Evolutionary conservation across 352 stramenopile genomes (phyloP).

Genomic region (Pythium folliculosum): DNA sequence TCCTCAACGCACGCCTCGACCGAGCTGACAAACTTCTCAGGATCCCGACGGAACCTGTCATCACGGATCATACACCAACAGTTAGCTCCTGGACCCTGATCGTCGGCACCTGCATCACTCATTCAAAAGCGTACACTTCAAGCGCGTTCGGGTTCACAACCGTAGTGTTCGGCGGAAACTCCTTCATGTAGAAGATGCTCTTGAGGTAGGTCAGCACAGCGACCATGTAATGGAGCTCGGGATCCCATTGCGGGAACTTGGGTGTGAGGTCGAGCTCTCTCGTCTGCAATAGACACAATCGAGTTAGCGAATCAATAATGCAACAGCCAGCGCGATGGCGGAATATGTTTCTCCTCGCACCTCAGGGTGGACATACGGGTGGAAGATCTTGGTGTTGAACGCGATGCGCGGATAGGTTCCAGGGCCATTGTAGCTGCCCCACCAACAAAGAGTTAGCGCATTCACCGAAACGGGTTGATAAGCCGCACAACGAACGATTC

Average conservation of each 20-base stretch:
- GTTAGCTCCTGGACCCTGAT: not conserved
- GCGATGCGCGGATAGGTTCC: constrained; percentile 92
- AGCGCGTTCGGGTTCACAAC: constrained; percentile 88
- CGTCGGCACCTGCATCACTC: not conserved
- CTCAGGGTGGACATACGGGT: constrained; percentile 90
- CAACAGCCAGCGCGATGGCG: not conserved
- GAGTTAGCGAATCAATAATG: not conserved
- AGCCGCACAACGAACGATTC: not conserved
- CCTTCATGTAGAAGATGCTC: constrained; percentile 98
- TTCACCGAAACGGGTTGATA: not conserved
- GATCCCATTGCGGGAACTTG: constrained; percentile 93
- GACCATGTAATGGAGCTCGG: constrained; percentile 94
- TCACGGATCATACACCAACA: not conserved
- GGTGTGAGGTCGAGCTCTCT: constrained; percentile 90
- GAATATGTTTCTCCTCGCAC: constrained; percentile 17
- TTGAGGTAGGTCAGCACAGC: constrained; percentile 96
- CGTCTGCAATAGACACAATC: constrained; percentile 37
- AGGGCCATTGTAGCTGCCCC: constrained; percentile 90
- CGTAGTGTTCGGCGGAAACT: constrained; percentile 64
- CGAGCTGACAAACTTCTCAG: constrained; percentile 86
- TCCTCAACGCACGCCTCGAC: constrained; percentile 92
- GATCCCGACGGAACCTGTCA: constrained; percentile 78
- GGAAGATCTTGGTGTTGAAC: constrained; percentile 93
- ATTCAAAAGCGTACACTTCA: constrained; percentile 62
- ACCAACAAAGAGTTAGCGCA: not conserved